Percentiles rank a stretch among this genome's conserved stretches.
These are phyloP conservation scores for Blastobotrys aristatus DNA, from an alignment of 1,139 yeast genomes.

Conservation along the genomic window DNA sequence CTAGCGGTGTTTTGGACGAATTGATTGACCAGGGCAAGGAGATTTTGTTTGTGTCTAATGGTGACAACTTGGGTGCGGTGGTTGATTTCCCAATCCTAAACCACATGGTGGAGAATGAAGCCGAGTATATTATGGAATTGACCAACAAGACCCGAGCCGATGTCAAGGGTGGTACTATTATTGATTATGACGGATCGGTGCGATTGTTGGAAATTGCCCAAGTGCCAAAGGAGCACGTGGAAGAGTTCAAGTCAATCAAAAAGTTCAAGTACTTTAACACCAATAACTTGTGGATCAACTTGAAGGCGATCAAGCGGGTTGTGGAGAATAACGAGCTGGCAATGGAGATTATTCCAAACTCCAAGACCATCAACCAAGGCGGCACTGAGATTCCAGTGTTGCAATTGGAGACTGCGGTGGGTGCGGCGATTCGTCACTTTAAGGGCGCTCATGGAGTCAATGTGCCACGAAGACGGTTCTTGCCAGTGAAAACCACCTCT, in stretches of 20 bases:
- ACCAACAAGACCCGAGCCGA: conserved; percentile 99
- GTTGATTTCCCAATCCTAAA: conserved; percentile 86
- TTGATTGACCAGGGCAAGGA: conserved; percentile 92
- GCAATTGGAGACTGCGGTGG: conserved; percentile 97
- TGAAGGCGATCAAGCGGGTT: conserved; percentile 88
- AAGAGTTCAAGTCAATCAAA: conserved; percentile 95
- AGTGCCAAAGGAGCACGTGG: conserved; percentile 97
- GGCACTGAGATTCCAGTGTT: conserved; percentile 75
- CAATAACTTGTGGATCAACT: conserved; percentile 94
- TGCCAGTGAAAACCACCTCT: conserved; percentile 97
- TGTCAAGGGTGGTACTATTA: conserved; percentile 98
- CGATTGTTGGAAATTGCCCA: conserved; percentile 96
- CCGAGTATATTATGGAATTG: conserved; percentile 96
- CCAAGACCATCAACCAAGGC: conserved; percentile 74
- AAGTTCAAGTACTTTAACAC: conserved; percentile 98
- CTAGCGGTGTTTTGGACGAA: conserved; percentile 88
- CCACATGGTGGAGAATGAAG: conserved; percentile 86
- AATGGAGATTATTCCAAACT: conserved; percentile 93
- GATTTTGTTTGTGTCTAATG: conserved; percentile 90
- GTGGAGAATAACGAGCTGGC: conserved; percentile 79
- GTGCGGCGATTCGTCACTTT: conserved; percentile 97
- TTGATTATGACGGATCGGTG: conserved; percentile 92
- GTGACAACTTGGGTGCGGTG: conserved; percentile 98
- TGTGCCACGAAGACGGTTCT: conserved; percentile 95
- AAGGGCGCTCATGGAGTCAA: conserved; percentile 95